These are phyloP conservation scores for Neofusicoccum laricinum DNA, from an alignment of 2,329 filamentous ascomycete species.

Conservation along the genomic window DNA sequence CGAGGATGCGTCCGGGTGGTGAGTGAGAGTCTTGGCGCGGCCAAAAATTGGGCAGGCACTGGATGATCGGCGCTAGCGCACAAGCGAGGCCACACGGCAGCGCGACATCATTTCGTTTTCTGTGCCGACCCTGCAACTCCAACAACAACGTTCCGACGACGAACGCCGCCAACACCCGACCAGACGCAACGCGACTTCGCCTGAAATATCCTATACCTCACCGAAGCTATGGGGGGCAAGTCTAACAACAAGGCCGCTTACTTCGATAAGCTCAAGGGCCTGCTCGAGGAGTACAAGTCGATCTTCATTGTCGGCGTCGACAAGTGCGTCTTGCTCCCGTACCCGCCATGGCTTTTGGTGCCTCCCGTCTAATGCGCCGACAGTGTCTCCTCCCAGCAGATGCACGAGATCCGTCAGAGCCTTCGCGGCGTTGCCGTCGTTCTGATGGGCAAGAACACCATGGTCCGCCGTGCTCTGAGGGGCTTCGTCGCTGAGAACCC, in stretches of 20 bases:
- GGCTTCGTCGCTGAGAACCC: constrained; percentile 86
- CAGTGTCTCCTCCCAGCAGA: constrained; percentile 99
- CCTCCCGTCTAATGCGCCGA: constrained; percentile 55
- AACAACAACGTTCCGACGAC: constrained; percentile 18
- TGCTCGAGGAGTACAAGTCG: constrained; percentile 94
- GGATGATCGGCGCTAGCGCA: neutral
- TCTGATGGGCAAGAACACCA: constrained; percentile 99
- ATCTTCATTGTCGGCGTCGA: constrained; percentile 85
- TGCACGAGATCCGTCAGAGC: constrained; percentile 97
- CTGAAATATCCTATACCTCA: constrained; percentile 98
- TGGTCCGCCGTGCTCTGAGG: constrained; percentile 97
- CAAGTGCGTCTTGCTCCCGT: constrained; percentile 10
- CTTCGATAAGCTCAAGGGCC: constrained; percentile 99
- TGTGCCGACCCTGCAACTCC: constrained; percentile 13
- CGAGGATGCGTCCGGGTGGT: neutral
- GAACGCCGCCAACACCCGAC: constrained; percentile 6
- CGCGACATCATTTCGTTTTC: constrained; percentile 17
- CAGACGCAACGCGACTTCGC: constrained; percentile 34
- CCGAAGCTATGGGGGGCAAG: constrained; percentile 98
- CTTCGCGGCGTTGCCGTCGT: constrained; percentile 92
- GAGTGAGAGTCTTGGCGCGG: constrained; percentile 3
- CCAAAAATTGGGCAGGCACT: constrained; percentile 8
- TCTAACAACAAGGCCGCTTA: constrained; percentile 89
- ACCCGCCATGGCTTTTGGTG: neutral
- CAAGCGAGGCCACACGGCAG: constrained; percentile 13